Evolutionary conservation across 2,329 filamentous ascomycete species (phyloP).

Genomic region (Aureobasidium pullulans): DNA sequence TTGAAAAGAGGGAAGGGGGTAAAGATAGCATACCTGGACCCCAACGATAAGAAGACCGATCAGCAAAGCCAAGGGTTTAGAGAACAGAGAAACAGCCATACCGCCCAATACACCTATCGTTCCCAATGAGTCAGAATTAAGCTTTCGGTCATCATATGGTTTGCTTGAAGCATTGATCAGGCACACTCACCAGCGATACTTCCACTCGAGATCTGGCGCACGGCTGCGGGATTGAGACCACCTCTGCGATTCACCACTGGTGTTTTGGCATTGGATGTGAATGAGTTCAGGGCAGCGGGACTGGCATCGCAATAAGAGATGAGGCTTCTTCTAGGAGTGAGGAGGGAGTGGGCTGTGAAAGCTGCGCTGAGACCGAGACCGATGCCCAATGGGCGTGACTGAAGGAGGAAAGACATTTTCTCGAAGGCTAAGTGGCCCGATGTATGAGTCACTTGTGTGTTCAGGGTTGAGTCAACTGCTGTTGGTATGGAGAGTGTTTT

Average conservation of each 20-base stretch:
- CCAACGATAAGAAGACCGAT: slow-evolving; percentile 57
- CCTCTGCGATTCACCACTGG: slow-evolving; percentile 30
- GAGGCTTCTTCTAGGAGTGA: slow-evolving; percentile 16
- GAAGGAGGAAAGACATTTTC: slow-evolving; percentile 33
- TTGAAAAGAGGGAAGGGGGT: neutral
- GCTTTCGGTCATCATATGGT: no score
- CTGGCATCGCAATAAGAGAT: slow-evolving; percentile 24
- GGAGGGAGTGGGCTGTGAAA: slow-evolving; percentile 23
- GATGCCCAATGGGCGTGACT: slow-evolving; percentile 32
- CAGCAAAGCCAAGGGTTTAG: slow-evolving; percentile 60
- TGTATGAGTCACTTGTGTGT: neutral
- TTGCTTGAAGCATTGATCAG: no score
- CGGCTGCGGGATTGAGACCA: slow-evolving; percentile 32
- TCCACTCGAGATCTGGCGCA: slow-evolving; percentile 40
- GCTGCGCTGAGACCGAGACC: slow-evolving; percentile 16
- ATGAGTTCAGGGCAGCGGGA: slow-evolving; percentile 22
- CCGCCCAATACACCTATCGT: slow-evolving; percentile 53
- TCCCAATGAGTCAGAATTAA: neutral
- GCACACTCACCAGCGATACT: slow-evolving; percentile 35
- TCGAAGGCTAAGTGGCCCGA: neutral
- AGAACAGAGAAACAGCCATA: slow-evolving; percentile 62
- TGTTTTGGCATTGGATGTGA: slow-evolving; percentile 28
- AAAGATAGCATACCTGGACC: slow-evolving; percentile 47
- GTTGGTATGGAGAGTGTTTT: neutral
- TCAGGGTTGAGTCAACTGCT: neutral